phyloP scores from a whole-genome alignment of 2,329 filamentous ascomycete genomes.

The Exophiala dermatitidis region DNA sequence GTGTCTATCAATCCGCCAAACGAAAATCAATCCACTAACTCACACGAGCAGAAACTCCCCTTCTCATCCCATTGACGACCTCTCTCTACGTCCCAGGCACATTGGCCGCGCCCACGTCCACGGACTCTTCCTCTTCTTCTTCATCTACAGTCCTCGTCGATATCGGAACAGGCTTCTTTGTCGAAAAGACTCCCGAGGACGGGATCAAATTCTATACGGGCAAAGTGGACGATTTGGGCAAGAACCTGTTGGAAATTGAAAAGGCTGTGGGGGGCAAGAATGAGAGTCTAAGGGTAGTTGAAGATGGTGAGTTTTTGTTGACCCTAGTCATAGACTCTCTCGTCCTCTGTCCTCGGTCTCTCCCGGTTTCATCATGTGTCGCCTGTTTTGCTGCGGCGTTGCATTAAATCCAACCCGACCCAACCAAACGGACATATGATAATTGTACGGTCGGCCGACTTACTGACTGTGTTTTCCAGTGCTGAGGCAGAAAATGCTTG shows the following conservation, averaged over 20 bases:
- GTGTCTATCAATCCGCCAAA: background rate
- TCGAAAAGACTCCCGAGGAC: constrained; percentile 68
- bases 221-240: constrained; percentile 60
- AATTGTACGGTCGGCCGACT: too few relatives aligned
- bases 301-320: constrained; percentile 60
- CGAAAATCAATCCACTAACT: background rate
- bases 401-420: too few relatives aligned
- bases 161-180: constrained; percentile 86
- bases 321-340: too few relatives aligned
- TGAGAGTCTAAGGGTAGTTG: constrained; percentile 74
- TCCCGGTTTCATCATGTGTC: too few relatives aligned
- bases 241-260: constrained; percentile 61
- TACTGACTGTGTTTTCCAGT: constrained; percentile 30
- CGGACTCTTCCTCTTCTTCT: constrained; percentile 1
- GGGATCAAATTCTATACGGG: constrained; percentile 60
- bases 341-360: too few relatives aligned
- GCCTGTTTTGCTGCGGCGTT: too few relatives aligned
- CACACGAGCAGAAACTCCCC: constrained; percentile 34
- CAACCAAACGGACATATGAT: too few relatives aligned
- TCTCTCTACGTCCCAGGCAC: constrained; percentile 88
- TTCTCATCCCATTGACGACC: constrained; percentile 90
- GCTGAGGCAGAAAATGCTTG: constrained; percentile 47
- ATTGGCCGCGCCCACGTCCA: constrained; percentile 55
- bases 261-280: constrained; percentile 68
- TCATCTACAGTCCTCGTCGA: constrained; percentile 73